These are phyloP conservation scores for Saccharum spontaneum DNA, from an alignment of 176 grass and related monocot genomes.

Conservation along the genomic window DNA sequence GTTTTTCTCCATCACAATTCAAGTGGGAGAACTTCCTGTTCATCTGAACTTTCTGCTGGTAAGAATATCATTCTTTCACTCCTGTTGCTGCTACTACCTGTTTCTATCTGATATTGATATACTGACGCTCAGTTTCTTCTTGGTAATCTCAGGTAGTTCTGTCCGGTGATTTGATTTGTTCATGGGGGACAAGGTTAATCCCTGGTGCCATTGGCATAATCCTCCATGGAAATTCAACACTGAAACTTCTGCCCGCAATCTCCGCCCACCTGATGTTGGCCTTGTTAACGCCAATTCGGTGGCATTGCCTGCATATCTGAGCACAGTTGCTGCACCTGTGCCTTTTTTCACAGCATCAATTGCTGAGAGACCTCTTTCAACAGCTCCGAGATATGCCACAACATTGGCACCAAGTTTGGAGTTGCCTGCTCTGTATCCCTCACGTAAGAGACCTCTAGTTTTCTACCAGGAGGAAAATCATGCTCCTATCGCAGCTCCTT, in stretches of 20 bases:
- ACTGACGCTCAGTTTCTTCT: neutral
- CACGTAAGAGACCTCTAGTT: constrained; percentile 41
- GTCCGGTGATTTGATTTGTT: constrained; percentile 34
- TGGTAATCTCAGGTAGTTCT: constrained; percentile 47
- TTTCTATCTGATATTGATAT: neutral
- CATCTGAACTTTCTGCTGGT: constrained; percentile 57
- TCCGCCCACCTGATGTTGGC: constrained; percentile 35
- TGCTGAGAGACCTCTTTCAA: constrained; percentile 8
- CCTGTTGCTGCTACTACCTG: neutral
- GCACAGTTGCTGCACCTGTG: constrained; percentile 35
- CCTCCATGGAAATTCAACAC: constrained; percentile 55
- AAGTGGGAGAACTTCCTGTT: constrained; percentile 17
- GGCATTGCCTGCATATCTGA: constrained; percentile 42
- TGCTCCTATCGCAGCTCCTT: constrained; percentile 13
- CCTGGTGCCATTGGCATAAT: constrained; percentile 43
- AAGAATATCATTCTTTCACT: neutral
- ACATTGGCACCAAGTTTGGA: constrained; percentile 24
- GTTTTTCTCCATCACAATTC: constrained; percentile 26
- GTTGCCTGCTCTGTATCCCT: neutral
- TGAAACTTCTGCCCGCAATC: constrained; percentile 30
- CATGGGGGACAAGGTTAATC: constrained; percentile 68
- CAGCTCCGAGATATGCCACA: constrained; percentile 23
- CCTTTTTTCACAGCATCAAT: constrained; percentile 28
- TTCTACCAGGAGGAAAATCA: constrained; percentile 43
- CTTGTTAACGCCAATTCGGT: constrained; percentile 39